These are phyloP conservation scores for Boletus subparvulus DNA, from an alignment of 768 basidiomycete species.

Conservation along the genomic window DNA sequence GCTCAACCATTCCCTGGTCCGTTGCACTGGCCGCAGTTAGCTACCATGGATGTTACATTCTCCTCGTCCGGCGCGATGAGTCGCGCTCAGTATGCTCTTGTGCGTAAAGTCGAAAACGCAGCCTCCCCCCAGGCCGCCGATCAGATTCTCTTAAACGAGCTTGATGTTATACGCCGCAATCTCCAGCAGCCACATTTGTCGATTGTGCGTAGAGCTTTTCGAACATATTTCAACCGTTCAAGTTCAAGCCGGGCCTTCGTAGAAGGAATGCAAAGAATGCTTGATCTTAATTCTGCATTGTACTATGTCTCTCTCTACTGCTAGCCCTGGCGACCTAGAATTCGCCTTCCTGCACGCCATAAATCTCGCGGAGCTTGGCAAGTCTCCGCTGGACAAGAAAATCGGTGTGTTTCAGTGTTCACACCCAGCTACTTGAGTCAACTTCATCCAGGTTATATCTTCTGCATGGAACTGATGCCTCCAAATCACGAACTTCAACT, in stretches of 20 bases:
- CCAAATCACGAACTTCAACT: conserved; percentile 66
- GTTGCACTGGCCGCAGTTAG: not conserved
- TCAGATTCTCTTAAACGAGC: conserved; percentile 56
- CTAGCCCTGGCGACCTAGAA: conserved; percentile 48
- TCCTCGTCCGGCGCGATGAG: conserved; percentile 75
- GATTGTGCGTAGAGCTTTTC: conserved; percentile 45
- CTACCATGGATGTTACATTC: conserved; percentile 75
- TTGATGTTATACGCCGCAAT: conserved; percentile 53
- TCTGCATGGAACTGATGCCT: conserved; percentile 74
- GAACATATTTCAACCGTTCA: not conserved
- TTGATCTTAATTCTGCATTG: conserved; percentile 74
- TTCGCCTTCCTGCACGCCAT: conserved; percentile 78
- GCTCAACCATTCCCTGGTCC: not conserved
- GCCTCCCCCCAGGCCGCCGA: conserved; percentile 58
- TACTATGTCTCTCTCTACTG: conserved; percentile 46
- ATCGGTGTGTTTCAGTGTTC: conserved; percentile 47
- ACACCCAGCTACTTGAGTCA: not conserved
- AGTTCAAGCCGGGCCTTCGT: conserved; percentile 3
- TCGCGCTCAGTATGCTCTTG: conserved; percentile 72
- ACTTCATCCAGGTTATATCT: conserved; percentile 62
- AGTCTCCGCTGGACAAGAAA: conserved; percentile 58
- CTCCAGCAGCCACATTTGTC: conserved; percentile 51
- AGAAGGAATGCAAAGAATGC: conserved; percentile 67
- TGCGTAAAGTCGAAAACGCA: conserved; percentile 69
- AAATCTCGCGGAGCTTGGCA: conserved; percentile 71